These are phyloP conservation scores for Phytophthora pisi DNA, from an alignment of 352 stramenopile genomes.

Conservation along the genomic window DNA sequence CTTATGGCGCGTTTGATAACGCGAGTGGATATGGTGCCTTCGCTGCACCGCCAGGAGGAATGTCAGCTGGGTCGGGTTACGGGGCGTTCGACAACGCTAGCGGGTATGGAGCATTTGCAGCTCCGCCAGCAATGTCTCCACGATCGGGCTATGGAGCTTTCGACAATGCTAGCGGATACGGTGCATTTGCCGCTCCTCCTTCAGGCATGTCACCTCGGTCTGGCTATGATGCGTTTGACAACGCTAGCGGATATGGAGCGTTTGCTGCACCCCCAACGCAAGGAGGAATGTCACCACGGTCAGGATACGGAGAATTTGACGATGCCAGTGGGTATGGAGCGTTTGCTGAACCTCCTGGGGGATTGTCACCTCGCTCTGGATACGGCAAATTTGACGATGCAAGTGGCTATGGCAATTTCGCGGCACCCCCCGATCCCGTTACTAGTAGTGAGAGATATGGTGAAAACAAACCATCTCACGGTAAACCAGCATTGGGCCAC, in stretches of 20 bases:
- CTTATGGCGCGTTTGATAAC: constrained; percentile 43
- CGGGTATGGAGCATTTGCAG: constrained; percentile 29
- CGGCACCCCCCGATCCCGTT: constrained; percentile 5
- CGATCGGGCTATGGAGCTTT: constrained; percentile 36
- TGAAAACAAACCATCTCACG: not conserved
- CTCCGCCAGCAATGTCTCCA: constrained; percentile 12
- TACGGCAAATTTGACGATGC: constrained; percentile 12
- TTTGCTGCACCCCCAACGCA: constrained; percentile 27
- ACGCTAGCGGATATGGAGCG: constrained; percentile 29
- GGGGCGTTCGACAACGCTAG: constrained; percentile 32
- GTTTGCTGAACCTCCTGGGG: constrained; percentile 6
- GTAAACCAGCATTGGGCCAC: not conserved
- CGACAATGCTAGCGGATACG: constrained; percentile 25
- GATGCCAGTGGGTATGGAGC: constrained; percentile 9
- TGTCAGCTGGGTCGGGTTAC: constrained; percentile 21
- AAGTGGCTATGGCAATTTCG: constrained; percentile 38
- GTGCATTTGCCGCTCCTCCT: constrained; percentile 18
- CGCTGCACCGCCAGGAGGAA: constrained; percentile 14
- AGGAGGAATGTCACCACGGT: constrained; percentile 23
- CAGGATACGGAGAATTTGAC: constrained; percentile 38
- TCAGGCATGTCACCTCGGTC: constrained; percentile 9
- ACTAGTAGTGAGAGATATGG: not conserved
- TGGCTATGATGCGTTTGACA: constrained; percentile 32
- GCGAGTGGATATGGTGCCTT: constrained; percentile 26
- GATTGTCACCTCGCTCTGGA: not conserved